Conservation (phyloP, 257 asterid species). For the Rhazya stricta region DNA sequence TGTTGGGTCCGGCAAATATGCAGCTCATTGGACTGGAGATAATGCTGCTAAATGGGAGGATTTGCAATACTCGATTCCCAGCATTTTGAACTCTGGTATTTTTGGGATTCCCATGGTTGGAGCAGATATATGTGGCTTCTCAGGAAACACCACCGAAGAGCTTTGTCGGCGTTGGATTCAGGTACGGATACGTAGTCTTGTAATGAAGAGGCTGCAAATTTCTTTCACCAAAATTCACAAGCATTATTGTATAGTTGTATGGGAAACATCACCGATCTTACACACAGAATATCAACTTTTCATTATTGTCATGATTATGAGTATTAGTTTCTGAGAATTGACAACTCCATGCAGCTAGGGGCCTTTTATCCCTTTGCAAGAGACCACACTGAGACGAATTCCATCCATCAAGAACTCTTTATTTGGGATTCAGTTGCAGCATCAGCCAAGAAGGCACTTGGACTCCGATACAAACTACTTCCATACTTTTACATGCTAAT, state of each 20-base stretch:
- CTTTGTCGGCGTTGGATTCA: conserved; percentile 89
- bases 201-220: too few species aligned
- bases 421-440: conserved; percentile 48
- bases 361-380: conserved; percentile 59
- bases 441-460: conserved; percentile 43
- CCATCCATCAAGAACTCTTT: conserved; percentile 42
- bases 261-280: too few species aligned
- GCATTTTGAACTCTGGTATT: conserved; percentile 67
- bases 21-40: conserved; percentile 99
- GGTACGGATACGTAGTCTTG: not conserved
- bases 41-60: conserved; percentile 86
- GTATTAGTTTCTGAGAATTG: not conserved
- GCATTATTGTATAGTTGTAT: too few species aligned
- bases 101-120: conserved; percentile 97
- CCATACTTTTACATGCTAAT: conserved; percentile 43
- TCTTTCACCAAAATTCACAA: too few species aligned
- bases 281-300: not conserved
- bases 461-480: conserved; percentile 37
- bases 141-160: conserved; percentile 66
- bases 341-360: conserved; percentile 36
- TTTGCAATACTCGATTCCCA: conserved; percentile 60
- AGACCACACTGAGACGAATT: conserved; percentile 32
- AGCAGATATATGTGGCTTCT: conserved; percentile 89
- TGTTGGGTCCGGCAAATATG: conserved; percentile 78
- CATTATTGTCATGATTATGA: not conserved